Evolutionary conservation across 805 yeast genomes (phyloP), one percentile per base, ranked within the genome.

Genomic region (Isabelozyma rhagii): DNA sequence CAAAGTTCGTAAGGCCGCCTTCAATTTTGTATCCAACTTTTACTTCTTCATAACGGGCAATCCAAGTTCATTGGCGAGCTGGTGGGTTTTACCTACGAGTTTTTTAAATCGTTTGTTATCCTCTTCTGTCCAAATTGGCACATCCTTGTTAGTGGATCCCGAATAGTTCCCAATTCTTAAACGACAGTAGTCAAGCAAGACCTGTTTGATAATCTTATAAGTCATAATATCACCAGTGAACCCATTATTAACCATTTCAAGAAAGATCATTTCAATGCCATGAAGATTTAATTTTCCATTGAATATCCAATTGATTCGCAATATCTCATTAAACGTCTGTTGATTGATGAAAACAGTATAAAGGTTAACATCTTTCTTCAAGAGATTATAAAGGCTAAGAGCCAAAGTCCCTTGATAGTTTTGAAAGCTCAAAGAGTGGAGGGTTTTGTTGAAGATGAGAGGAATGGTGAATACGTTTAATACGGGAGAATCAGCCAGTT

Each of bases 171-270:
- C 36, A 13, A 31, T 13, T 47, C 69, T 68, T 50, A 72, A 55
- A 15, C 60, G 53, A 50, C 68, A 61, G 49, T 72, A 71, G 41
- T 72, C 72, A 38, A 61, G 46, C 25, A 73, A 56, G 5, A 72
- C 66, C 46, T 64, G 66, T 51, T 65, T 68, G 41, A 74, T 47
- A 25, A 71, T 66, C 39, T 66, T 63, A 50, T 67, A 69, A 1
- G 79, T 74, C 28, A 51, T 47, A 28, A 60, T 39, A 47, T 74
- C 71, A 2, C 79, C 79, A 21, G 50, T 46, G 48, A 70, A 71
- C 21, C 79, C 79, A 51, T 70, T 71, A 50, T 71, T 69, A 31
- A 57, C 51, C 79, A 74, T 74, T 53, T 74, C 79, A 47, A 63
- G 59, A 28, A 56, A 56, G 1, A 62, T 54, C 51, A 61, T 64